A percentile compares a stretch with the other conserved stretches of the same genome.
Evolutionary conservation across 2,329 filamentous ascomycete species (phyloP).

Genomic region (Phialophora tarda): DNA sequence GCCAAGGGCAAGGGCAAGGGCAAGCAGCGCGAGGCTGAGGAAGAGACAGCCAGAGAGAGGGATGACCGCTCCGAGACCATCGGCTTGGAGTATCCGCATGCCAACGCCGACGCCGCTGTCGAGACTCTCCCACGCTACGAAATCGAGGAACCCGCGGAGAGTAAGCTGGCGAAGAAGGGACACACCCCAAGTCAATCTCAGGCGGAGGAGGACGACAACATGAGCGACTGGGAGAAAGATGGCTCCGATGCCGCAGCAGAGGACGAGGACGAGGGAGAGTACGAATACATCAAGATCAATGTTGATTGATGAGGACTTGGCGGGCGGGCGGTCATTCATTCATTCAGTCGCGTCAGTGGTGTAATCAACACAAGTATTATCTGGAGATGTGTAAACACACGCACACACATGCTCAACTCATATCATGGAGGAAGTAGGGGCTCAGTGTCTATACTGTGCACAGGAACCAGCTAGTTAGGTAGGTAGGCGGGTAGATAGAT

Average conservation of each 20-base stretch:
- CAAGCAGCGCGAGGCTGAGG: constrained; percentile 39
- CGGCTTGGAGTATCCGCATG: constrained; percentile 38
- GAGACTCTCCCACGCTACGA: constrained; percentile 38
- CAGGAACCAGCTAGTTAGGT: no score
- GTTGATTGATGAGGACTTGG: constrained; percentile 51
- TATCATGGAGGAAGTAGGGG: no score
- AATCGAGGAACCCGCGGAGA: constrained; percentile 26
- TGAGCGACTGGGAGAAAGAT: constrained; percentile 37
- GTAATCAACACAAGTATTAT: no score
- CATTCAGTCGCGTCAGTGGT: neutral
- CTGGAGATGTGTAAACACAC: no score
- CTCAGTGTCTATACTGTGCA: no score
- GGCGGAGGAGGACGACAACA: constrained; percentile 31
- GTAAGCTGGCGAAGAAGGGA: neutral
- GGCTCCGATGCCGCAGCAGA: constrained; percentile 24
- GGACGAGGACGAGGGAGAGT: constrained; percentile 32
- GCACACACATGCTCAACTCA: no score
- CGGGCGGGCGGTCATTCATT: no score
- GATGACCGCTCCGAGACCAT: constrained; percentile 41
- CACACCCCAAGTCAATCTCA: constrained; percentile 12
- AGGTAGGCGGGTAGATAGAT: neutral
- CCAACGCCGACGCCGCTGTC: constrained; percentile 17
- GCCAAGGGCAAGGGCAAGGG: constrained; percentile 31
- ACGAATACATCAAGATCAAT: constrained; percentile 64
- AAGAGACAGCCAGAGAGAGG: constrained; percentile 28